Conservation (phyloP, 805 yeast species). For the Pichia sporocuriosa region DNA sequence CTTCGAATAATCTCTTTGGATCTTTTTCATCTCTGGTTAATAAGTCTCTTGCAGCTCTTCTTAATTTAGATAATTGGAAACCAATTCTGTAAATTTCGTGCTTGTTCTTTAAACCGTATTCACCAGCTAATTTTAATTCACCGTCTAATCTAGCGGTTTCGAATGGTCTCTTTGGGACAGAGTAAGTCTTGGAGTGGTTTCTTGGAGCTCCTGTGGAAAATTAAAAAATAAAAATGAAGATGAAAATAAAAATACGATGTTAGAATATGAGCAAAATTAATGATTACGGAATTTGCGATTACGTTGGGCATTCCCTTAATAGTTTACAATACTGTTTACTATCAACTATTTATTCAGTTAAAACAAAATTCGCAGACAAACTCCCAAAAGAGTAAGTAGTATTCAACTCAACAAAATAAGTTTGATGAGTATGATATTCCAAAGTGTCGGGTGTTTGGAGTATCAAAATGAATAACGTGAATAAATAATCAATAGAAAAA, state of each 20-base stretch:
- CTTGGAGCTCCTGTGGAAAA: conserved; percentile 81
- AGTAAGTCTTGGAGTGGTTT: conserved; percentile 98
- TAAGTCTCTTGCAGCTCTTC: conserved; percentile 99
- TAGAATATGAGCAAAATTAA: not conserved
- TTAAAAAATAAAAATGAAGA: not conserved
- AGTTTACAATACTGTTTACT: too few species aligned
- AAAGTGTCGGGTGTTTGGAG: conserved; percentile 86
- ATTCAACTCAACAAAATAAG: not conserved
- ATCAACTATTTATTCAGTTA: too few species aligned
- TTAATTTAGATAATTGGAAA: conserved; percentile 97
- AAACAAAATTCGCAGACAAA: not conserved
- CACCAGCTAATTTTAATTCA: conserved; percentile 99
- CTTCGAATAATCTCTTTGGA: conserved; percentile 99
- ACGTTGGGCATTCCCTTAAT: too few species aligned
- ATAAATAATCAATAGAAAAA: not conserved
- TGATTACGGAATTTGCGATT: conserved; percentile 34
- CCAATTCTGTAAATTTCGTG: conserved; percentile 99
- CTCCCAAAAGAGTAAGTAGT: not conserved
- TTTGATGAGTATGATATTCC: conserved; percentile 25
- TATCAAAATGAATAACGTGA: conserved; percentile 1
- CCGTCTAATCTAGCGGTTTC: conserved; percentile 99
- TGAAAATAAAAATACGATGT: not conserved
- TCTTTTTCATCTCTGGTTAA: conserved; percentile 99
- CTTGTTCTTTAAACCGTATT: conserved; percentile 99
- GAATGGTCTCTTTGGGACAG: conserved; percentile 99